phyloP scores from a whole-genome alignment of 1,139 yeast genomes.

The Diutina pseudorugosa region DNA sequence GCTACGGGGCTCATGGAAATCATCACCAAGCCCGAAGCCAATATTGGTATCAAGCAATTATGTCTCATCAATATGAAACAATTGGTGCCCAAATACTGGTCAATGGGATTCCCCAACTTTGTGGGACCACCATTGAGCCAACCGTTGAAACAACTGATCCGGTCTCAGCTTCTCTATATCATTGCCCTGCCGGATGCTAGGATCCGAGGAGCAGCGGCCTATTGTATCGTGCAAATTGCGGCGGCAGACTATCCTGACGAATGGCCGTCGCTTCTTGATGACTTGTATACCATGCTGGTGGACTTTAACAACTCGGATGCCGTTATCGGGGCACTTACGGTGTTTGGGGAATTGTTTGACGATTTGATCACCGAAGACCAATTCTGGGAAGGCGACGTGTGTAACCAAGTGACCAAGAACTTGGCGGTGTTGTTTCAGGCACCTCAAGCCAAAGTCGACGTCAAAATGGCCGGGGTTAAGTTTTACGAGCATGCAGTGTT shows the following conservation, averaged over 20 bases:
- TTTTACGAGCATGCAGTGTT: slow-evolving; percentile 20
- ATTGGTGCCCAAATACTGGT: slow-evolving; percentile 69
- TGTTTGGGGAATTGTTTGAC: slow-evolving; percentile 70
- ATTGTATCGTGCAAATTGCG: slow-evolving; percentile 74
- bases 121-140: slow-evolving; percentile 53
- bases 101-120: slow-evolving; percentile 71
- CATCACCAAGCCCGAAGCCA: slow-evolving; percentile 11
- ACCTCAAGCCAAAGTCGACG: slow-evolving; percentile 17
- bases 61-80: slow-evolving; percentile 60
- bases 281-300: slow-evolving; percentile 30
- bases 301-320: slow-evolving; percentile 18
- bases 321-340: slow-evolving; percentile 54
- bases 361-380: slow-evolving; percentile 80
- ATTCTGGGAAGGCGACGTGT: slow-evolving; percentile 67
- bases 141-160: slow-evolving; percentile 35
- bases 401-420: slow-evolving; percentile 37
- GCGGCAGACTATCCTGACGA: slow-evolving; percentile 91
- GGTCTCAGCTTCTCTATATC: slow-evolving; percentile 45
- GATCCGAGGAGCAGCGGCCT: slow-evolving; percentile 55
- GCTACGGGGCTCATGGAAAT: slow-evolving; percentile 18
- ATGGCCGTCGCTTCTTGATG: slow-evolving; percentile 66
- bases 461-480: slow-evolving; percentile 37
- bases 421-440: slow-evolving; percentile 29
- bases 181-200: slow-evolving; percentile 42
- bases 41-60: slow-evolving; percentile 32